phyloP scores from a whole-genome alignment of 225 moss, liverwort and hornwort species.

The Marchantia paleacea region DNA sequence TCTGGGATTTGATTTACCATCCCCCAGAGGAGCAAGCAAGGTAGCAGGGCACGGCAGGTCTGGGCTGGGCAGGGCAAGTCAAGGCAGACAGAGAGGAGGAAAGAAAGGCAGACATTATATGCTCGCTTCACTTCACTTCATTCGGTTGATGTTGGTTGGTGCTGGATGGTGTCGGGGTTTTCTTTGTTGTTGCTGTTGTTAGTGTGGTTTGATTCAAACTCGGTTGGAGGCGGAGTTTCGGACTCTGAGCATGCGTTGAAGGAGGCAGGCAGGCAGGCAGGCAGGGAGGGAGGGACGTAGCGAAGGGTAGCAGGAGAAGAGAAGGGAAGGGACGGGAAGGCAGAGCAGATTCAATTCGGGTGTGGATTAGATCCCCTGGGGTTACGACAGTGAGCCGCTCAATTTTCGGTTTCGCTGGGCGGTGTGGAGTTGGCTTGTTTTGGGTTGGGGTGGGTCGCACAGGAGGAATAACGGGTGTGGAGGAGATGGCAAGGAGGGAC shows the following conservation, averaged over 20 bases:
- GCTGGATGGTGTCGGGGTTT: not conserved
- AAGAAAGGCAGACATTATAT: not conserved
- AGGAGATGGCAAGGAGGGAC: not conserved
- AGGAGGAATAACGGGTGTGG: not conserved
- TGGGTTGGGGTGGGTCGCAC: not conserved
- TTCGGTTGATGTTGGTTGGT: not conserved
- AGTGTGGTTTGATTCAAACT: constrained; percentile 1
- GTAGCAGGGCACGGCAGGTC: not conserved
- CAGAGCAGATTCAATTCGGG: not conserved
- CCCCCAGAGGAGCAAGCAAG: not conserved
- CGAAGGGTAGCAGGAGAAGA: too few species aligned
- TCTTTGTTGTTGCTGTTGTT: not conserved
- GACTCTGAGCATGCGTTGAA: not conserved
- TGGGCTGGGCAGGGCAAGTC: not conserved
- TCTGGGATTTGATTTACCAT: not conserved
- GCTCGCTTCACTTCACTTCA: not conserved
- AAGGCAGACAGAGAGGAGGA: not conserved
- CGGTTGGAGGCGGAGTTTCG: not conserved
- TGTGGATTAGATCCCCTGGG: constrained; percentile 5
- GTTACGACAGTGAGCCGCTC: not conserved
- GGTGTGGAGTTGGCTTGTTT: not conserved
- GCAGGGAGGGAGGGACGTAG: not conserved
- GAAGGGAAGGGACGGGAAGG: not conserved
- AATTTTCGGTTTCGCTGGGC: not conserved
- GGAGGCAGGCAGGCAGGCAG: not conserved